Evolutionary conservation across 2,329 filamentous ascomycete genomes (phyloP).

Genomic region (Mycosphaerella arachidis): DNA sequence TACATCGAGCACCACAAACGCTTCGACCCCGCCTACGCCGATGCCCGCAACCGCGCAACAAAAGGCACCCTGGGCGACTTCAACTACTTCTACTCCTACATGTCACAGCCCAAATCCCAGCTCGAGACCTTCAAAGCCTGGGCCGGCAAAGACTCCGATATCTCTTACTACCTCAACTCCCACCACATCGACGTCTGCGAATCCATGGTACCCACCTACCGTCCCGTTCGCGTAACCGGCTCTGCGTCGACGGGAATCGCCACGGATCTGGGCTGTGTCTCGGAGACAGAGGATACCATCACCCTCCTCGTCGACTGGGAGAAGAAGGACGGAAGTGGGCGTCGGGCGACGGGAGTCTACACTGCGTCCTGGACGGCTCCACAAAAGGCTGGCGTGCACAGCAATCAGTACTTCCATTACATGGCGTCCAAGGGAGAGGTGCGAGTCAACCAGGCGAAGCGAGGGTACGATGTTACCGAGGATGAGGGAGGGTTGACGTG

Average conservation of each 20-base stretch:
- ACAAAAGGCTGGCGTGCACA: constrained; percentile 89
- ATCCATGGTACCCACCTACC: constrained; percentile 75
- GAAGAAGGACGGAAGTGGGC: constrained; percentile 59
- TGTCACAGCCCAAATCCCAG: constrained; percentile 88
- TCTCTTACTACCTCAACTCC: constrained; percentile 92
- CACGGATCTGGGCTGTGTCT: constrained; percentile 69
- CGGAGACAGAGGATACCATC: constrained; percentile 87
- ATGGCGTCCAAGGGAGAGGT: constrained; percentile 81
- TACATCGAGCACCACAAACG: constrained; percentile 97
- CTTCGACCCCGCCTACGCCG: constrained; percentile 87
- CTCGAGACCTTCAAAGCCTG: constrained; percentile 92
- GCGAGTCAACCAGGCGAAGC: constrained; percentile 85
- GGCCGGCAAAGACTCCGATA: constrained; percentile 88
- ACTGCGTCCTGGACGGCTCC: constrained; percentile 94
- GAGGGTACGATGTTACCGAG: constrained; percentile 90
- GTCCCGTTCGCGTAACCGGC: constrained; percentile 73
- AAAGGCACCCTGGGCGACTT: constrained; percentile 71
- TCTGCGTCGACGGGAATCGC: constrained; percentile 75
- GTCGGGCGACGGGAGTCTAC: constrained; percentile 81
- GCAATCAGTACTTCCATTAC: constrained; percentile 96
- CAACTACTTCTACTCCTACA: constrained; percentile 98
- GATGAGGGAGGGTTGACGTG: constrained; percentile 69
- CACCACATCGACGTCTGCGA: constrained; percentile 93
- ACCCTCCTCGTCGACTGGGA: constrained; percentile 85
- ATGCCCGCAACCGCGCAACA: constrained; percentile 72